Conservation (phyloP, 495 filamentous ascomycete genomes). For the Penicillium nucicola region DNA sequence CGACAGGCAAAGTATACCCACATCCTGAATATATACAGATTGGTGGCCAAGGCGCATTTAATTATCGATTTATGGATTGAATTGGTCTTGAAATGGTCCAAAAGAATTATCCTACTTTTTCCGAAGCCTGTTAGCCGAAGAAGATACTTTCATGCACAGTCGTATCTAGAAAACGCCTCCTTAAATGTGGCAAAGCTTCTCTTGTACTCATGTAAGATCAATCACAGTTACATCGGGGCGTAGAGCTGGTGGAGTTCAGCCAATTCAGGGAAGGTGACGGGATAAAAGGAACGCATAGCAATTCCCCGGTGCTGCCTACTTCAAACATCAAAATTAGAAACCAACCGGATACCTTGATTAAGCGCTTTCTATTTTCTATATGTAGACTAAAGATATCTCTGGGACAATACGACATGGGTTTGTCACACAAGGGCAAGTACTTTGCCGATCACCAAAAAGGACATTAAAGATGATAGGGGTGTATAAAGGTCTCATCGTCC, state of each 20-base stretch:
- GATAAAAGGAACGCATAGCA: not conserved
- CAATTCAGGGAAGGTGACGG: not conserved
- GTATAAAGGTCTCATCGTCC: not conserved
- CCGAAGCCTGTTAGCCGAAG: too few species aligned
- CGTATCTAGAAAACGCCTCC: too few species aligned
- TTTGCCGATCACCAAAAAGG: not conserved
- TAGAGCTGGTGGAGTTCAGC: not conserved
- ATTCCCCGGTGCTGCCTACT: not conserved
- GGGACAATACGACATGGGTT: not conserved
- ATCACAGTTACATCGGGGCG: not conserved
- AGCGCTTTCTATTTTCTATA: not conserved
- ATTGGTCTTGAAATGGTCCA: too few species aligned
- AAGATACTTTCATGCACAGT: not conserved
- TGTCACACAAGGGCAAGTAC: not conserved
- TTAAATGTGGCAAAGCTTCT: not conserved
- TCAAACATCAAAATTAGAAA: not conserved
- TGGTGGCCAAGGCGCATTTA: too few species aligned
- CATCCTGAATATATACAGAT: too few species aligned
- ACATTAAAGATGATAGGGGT: not conserved
- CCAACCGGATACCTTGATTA: not conserved
- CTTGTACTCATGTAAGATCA: not conserved
- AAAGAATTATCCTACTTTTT: too few species aligned
- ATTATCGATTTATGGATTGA: too few species aligned
- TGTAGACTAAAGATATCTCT: not conserved
- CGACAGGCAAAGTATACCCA: too few species aligned